Base-by-base conservation (phyloP, 345 rosid species). In the Citrus reticulata region DNA sequence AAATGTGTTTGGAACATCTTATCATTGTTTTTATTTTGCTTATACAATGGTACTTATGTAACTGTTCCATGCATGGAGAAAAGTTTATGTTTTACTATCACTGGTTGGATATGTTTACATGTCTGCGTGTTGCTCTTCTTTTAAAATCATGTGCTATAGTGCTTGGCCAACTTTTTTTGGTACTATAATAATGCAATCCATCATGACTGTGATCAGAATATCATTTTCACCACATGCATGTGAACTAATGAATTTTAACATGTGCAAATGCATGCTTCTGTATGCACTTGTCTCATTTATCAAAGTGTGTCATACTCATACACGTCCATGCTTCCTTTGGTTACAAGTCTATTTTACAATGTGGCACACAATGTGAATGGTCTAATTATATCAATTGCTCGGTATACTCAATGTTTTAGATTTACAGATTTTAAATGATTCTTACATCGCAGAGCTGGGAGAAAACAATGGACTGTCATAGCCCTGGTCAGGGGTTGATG, bases 401-500 rank as follows among this genome's bases (percentile, higher is more conserved):
- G 11, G 22, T 65, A 27, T 49, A 2, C 72, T 24, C 77, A 32
- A 57, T 34, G n/a, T 7, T 57, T 25, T 70, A 16, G 63, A 51
- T 35, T 67, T 8, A 46, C 27, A 14, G 51, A 46, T 64, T 74
- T 74, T 40, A 60, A 35, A 74, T 74, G 68, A 39, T 22, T 75
- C 16, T 29, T 51, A 32, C 55, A n/a, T 77, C 61, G 29, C 79
- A 92, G 98, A 93, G 98, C 79, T 93, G 97, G 97, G 95, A 93
- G 86, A 95, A 95, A 87, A 95, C 97, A 46, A 93, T 92, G 86
- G 98, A 95, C 83, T 93, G 95, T 84, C 88, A 92, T 74, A 93
- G 98, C 83, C 97, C 97, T 54, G 95, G 97, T 83, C 95, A 95
- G 79, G 97, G 98, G 19, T 75, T 95, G 82, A 93, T 93, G 97